Percentiles rank a stretch among this genome's conserved stretches.
phyloP scores from a whole-genome alignment of 768 basidiomycete genomes.

The Kwoniella europaea region DNA sequence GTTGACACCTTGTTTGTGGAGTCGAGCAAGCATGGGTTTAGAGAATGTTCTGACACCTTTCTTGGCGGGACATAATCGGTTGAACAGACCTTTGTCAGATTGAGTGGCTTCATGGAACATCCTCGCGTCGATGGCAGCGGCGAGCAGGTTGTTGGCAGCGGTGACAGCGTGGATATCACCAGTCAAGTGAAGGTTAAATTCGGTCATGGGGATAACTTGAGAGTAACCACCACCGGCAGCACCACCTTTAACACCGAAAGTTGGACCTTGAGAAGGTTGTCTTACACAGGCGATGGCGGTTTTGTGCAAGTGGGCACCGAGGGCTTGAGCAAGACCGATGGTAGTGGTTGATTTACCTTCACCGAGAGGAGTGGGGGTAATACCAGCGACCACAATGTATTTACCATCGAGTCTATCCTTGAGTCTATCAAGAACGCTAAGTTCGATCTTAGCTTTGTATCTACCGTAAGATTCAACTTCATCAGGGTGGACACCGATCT shows the following conservation, averaged over 20 bases:
- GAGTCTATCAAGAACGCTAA: slow-evolving; percentile 82
- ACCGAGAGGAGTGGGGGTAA: slow-evolving; percentile 94
- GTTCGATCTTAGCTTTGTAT: slow-evolving; percentile 96
- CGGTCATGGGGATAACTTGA: slow-evolving; percentile 99
- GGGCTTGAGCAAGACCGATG: slow-evolving; percentile 92
- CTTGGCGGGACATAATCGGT: slow-evolving; percentile 85
- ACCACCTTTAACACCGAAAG: slow-evolving; percentile 98
- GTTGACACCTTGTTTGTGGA: slow-evolving; percentile 91
- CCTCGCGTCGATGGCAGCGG: slow-evolving; percentile 93
- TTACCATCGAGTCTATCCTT: slow-evolving; percentile 87
- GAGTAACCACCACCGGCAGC: slow-evolving; percentile 98
- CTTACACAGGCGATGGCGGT: slow-evolving; percentile 95
- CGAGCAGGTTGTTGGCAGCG: slow-evolving; percentile 94
- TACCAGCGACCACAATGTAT: slow-evolving; percentile 94
- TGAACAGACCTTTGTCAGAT: slow-evolving; percentile 92
- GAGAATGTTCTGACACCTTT: slow-evolving; percentile 95
- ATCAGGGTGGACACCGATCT: slow-evolving; percentile 81
- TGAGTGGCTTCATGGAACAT: slow-evolving; percentile 98
- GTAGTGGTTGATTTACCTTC: slow-evolving; percentile 99
- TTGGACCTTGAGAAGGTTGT: slow-evolving; percentile 97
- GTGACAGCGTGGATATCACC: slow-evolving; percentile 98
- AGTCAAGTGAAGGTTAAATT: slow-evolving; percentile 78
- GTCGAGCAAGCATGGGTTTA: slow-evolving; percentile 92
- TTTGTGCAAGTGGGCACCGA: slow-evolving; percentile 90
- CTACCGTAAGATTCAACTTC: slow-evolving; percentile 94